Percentiles rank a stretch among this genome's conserved stretches.
These are phyloP conservation scores for Colletotrichum nymphaeae DNA, from an alignment of 2,329 filamentous ascomycete genomes.

Conservation along the genomic window DNA sequence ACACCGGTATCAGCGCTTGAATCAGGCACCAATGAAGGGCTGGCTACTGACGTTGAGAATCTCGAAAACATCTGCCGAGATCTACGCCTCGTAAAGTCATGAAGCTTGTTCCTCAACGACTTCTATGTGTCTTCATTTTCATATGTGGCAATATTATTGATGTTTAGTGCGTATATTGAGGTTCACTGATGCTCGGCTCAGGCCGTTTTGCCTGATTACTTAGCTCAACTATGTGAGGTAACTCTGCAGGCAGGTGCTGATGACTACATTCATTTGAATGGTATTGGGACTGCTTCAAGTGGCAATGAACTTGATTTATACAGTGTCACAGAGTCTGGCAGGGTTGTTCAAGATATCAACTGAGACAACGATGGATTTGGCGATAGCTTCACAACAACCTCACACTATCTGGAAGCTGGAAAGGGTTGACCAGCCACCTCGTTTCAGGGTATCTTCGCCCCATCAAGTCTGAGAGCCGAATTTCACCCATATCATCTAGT, in stretches of 20 bases:
- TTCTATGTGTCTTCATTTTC: no score
- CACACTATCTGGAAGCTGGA: not conserved
- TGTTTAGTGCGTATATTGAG: not conserved
- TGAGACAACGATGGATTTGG: not conserved
- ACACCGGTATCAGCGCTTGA: no score
- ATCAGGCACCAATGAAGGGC: not conserved
- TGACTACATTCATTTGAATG: not conserved
- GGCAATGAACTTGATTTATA: not conserved
- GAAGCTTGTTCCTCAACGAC: not conserved
- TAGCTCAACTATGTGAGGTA: not conserved
- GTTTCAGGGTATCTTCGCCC: not conserved
- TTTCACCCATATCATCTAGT: not conserved
- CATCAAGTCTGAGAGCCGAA: not conserved
- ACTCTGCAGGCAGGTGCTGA: not conserved
- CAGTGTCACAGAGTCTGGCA: not conserved
- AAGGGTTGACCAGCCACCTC: not conserved
- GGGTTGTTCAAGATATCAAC: not conserved
- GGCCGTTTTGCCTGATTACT: not conserved
- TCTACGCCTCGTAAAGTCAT: not conserved
- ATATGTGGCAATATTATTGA: not conserved
- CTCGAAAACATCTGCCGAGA: not conserved
- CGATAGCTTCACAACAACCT: not conserved
- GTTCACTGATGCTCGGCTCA: not conserved
- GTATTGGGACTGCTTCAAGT: not conserved
- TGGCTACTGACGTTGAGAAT: not conserved